These are phyloP conservation scores for Cryptococcus jaspeensis DNA, from an alignment of 1,284 basidiomycete species.

Conservation along the genomic window DNA sequence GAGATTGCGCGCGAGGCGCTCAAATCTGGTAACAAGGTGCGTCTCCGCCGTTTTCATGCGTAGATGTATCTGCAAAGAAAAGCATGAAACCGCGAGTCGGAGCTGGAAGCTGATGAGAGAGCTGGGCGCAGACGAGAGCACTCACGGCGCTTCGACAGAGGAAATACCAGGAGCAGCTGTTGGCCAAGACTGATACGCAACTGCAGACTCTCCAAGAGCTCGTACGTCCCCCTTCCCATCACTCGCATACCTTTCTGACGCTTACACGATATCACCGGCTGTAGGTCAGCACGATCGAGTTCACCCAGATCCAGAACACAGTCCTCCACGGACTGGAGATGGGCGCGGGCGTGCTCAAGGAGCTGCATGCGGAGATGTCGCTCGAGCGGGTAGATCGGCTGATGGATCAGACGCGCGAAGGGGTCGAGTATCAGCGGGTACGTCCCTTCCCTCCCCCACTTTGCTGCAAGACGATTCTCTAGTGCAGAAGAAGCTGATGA, in stretches of 20 bases:
- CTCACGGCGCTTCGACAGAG: constrained; percentile 78
- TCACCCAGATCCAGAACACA: constrained; percentile 88
- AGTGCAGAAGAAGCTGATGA: not conserved
- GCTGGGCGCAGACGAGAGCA: constrained; percentile 58
- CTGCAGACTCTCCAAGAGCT: constrained; percentile 86
- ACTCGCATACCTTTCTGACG: not conserved
- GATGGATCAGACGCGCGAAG: constrained; percentile 88
- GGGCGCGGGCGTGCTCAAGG: constrained; percentile 86
- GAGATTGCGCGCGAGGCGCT: constrained; percentile 84
- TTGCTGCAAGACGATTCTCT: too few species aligned
- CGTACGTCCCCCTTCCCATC: constrained; percentile 55
- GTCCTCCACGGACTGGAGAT: constrained; percentile 89
- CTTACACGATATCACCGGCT: not conserved
- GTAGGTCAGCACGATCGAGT: constrained; percentile 93
- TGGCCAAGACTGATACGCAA: constrained; percentile 85
- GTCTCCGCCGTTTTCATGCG: not conserved
- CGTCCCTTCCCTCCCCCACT: constrained; percentile 30
- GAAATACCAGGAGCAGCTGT: constrained; percentile 88
- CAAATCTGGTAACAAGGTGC: constrained; percentile 73
- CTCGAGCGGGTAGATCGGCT: constrained; percentile 89
- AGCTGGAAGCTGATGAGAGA: not conserved
- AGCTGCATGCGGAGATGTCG: constrained; percentile 92
- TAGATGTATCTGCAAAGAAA: not conserved
- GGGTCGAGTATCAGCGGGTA: constrained; percentile 85
- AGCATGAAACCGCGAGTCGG: not conserved